Conservation (phyloP, 208 protist genomes). For the Leishmania martiniquensis region DNA sequence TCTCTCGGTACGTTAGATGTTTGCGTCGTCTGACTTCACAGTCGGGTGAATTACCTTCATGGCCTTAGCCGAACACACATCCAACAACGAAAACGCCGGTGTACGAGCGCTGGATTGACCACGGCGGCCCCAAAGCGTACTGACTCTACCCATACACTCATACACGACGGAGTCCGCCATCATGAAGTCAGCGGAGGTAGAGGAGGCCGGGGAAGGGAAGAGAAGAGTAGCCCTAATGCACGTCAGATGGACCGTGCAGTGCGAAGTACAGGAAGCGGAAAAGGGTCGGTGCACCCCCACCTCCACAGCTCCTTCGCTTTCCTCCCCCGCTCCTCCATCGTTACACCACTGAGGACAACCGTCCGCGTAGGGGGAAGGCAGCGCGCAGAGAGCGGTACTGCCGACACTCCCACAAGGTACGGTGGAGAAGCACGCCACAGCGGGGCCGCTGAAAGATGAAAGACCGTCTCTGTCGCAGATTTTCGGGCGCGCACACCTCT, state of each 20-base stretch:
- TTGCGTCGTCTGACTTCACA: neutral
- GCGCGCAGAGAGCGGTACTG: neutral
- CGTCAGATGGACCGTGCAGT: no score
- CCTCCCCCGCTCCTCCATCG: neutral
- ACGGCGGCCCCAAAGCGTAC: neutral
- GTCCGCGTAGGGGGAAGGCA: no score
- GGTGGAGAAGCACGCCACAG: neutral
- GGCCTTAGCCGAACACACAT: neutral
- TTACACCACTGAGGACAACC: neutral
- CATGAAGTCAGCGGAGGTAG: neutral
- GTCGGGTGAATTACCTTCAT: neutral
- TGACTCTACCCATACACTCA: neutral
- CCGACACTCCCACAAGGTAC: neutral
- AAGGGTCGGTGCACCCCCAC: neutral
- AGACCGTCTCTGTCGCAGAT: neutral
- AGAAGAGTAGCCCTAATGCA: no score
- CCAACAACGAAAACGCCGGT: neutral
- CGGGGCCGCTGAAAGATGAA: neutral
- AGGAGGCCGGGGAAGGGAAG: neutral
- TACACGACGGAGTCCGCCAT: neutral
- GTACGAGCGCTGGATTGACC: neutral
- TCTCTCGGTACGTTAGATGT: neutral
- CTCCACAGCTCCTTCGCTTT: neutral
- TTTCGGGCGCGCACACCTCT: neutral
- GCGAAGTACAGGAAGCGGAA: no score